Evolutionary conservation across 257 asterid genomes (phyloP).

Genomic region (Solanum appendiculatum): DNA sequence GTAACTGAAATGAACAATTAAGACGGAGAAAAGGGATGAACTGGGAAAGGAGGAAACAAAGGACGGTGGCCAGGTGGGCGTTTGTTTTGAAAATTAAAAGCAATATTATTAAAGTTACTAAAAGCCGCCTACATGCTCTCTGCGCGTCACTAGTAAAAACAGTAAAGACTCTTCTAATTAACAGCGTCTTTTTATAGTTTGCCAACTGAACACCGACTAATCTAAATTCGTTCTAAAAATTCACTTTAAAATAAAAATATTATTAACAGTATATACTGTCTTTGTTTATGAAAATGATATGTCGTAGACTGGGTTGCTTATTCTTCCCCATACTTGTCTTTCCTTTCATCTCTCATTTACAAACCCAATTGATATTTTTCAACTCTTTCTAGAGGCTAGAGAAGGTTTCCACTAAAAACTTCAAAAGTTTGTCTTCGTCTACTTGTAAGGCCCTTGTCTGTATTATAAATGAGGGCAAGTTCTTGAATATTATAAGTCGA

Average conservation of each 20-base stretch:
- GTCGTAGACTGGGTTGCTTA: neutral
- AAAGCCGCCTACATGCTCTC: neutral
- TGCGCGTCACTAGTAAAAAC: neutral
- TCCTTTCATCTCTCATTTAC: neutral
- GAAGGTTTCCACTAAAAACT: neutral
- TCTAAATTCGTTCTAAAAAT: neutral
- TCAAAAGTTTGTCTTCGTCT: neutral
- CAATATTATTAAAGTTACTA: neutral
- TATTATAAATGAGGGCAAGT: neutral
- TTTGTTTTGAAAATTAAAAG: neutral
- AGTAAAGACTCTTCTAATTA: neutral
- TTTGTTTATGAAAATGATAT: neutral
- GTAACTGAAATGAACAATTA: neutral
- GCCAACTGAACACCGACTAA: neutral
- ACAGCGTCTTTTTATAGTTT: neutral
- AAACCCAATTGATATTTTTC: neutral
- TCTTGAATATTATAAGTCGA: neutral
- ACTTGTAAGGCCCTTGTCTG: neutral
- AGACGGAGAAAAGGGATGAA: neutral
- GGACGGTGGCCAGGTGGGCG: neutral
- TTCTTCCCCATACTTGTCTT: neutral
- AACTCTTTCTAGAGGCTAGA: neutral
- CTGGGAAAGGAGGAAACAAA: neutral
- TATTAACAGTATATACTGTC: neutral
- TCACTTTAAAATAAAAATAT: too few species aligned